These are phyloP conservation scores for Clonostachys solani DNA, from an alignment of 2,329 filamentous ascomycete species.

Conservation along the genomic window DNA sequence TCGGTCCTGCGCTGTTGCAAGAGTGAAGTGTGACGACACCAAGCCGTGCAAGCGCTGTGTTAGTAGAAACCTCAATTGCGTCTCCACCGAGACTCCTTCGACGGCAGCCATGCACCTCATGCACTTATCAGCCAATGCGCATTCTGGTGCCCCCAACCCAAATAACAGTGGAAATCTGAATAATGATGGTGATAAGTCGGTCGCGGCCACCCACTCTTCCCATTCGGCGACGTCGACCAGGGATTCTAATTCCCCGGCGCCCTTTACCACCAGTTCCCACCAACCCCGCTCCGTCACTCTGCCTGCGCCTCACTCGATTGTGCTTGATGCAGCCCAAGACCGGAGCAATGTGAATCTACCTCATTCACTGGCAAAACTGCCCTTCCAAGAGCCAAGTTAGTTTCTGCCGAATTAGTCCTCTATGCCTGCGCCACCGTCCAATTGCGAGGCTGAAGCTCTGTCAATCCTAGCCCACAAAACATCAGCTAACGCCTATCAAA, in stretches of 20 bases:
- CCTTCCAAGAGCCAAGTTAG: background rate
- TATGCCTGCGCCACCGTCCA: background rate
- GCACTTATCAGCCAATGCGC: constrained; percentile 32
- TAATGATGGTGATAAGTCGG: constrained; percentile 1
- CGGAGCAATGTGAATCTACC: background rate
- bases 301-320: constrained; percentile 1
- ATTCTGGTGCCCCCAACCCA: constrained; percentile 8
- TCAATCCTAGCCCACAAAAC: constrained; percentile 8
- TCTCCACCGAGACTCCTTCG: constrained; percentile 27
- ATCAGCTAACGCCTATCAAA: constrained; percentile 1
- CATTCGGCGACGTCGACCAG: background rate
- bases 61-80: constrained; percentile 40
- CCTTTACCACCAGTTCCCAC: constrained; percentile 1
- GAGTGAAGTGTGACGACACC: constrained; percentile 50
- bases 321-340: constrained; percentile 4
- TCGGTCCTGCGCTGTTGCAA: constrained; percentile 42
- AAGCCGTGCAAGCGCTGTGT: constrained; percentile 50
- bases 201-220: background rate
- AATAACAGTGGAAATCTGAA: background rate
- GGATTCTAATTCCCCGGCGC: constrained; percentile 3
- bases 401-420: background rate
- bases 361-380: background rate
- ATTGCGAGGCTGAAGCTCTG: constrained; percentile 17
- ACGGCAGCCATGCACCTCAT: constrained; percentile 36
- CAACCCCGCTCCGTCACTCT: constrained; percentile 4